Percentiles rank a stretch among this genome's conserved stretches.
These are phyloP conservation scores for Dictyostelium citrinum DNA, from an alignment of 78 protist species.

Conservation along the genomic window DNA sequence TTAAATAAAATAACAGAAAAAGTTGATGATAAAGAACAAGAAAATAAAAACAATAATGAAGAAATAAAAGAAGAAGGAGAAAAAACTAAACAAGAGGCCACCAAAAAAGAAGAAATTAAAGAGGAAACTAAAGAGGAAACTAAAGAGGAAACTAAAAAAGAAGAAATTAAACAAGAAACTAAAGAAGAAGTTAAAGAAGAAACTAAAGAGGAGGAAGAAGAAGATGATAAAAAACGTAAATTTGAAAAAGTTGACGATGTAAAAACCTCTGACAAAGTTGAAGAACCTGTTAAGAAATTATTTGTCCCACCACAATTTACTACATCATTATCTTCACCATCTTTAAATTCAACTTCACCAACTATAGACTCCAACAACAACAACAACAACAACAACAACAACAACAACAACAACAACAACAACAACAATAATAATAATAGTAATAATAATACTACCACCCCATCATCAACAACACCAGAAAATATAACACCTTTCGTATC, in stretches of 20 bases:
- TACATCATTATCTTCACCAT: slow-evolving; percentile 48
- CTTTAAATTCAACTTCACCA: slow-evolving; percentile 7
- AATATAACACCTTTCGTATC: background rate
- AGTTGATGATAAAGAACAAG: slow-evolving; percentile 1
- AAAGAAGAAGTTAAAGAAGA: background rate
- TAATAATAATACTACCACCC: background rate
- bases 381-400: no score
- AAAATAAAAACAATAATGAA: background rate
- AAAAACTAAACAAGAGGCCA: background rate
- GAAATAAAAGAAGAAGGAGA: background rate
- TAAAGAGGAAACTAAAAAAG: background rate
- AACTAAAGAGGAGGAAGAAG: background rate
- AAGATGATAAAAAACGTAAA: background rate
- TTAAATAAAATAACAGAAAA: background rate
- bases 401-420: background rate
- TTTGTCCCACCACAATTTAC: slow-evolving; percentile 46
- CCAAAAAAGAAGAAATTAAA: background rate
- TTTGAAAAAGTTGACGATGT: background rate
- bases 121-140: background rate
- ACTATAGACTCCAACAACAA: background rate
- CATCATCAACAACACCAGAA: background rate
- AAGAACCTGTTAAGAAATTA: background rate
- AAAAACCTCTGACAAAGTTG: background rate
- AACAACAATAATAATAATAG: background rate
- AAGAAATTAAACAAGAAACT: background rate